These are phyloP conservation scores for Thuidium tamariscinum DNA, from an alignment of 225 moss, liverwort and hornwort genomes.

Conservation along the genomic window DNA sequence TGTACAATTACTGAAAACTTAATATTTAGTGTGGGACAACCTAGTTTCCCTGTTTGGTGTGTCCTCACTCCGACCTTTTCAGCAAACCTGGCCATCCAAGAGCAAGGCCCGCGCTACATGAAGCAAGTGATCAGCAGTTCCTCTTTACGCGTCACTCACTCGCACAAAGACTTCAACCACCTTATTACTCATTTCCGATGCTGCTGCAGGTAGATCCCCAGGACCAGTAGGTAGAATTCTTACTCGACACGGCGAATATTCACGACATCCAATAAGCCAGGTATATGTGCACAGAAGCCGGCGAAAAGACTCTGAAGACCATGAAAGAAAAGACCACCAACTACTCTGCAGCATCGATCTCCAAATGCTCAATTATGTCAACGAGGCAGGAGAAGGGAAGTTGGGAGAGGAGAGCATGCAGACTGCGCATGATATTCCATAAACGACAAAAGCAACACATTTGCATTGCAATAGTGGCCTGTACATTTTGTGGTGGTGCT, in stretches of 20 bases:
- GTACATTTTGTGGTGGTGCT: constrained; percentile 17
- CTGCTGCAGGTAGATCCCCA: not conserved
- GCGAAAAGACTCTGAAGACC: not conserved
- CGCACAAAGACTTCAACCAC: not conserved
- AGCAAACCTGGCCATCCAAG: not conserved
- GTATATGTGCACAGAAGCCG: not conserved
- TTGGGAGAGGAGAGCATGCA: not conserved
- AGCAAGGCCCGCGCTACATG: not conserved
- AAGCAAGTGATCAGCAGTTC: not conserved
- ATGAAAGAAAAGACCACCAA: not conserved
- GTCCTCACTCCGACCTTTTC: not conserved
- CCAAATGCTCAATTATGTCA: not conserved
- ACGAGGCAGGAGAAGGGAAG: not conserved
- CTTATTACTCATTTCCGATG: not conserved
- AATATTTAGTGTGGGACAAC: too few species aligned
- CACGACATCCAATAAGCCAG: not conserved
- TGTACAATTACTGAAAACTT: too few species aligned
- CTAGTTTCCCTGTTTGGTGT: too few species aligned
- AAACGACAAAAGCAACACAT: constrained; percentile 11
- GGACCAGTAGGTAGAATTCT: not conserved
- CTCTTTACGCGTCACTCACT: not conserved
- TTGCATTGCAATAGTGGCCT: constrained; percentile 19
- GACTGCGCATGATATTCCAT: not conserved
- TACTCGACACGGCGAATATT: not conserved
- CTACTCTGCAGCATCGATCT: not conserved